Evolutionary conservation across 1,284 basidiomycete genomes (phyloP).

Genomic region (Cerioporus squamosus): DNA sequence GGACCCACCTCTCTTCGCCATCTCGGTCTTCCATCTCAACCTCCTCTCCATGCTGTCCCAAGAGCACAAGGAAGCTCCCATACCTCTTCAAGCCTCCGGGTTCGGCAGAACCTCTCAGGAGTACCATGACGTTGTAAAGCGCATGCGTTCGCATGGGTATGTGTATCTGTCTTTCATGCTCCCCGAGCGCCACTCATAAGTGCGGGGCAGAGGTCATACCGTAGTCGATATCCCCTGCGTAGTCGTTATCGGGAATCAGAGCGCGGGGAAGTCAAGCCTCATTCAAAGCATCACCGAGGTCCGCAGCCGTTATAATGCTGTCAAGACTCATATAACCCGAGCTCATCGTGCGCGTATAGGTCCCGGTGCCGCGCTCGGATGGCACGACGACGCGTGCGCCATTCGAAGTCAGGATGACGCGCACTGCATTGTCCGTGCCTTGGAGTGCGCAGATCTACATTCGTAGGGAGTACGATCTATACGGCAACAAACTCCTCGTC

Average conservation of each 20-base stretch:
- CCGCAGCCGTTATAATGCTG: conserved; percentile 20
- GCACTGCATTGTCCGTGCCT: conserved; percentile 29
- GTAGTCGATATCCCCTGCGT: conserved; percentile 33
- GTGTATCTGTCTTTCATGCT: too few relatives aligned
- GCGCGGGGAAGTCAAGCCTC: conserved; percentile 44
- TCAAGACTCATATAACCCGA: not conserved
- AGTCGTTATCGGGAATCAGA: conserved; percentile 35
- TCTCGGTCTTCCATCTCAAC: too few relatives aligned
- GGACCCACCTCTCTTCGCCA: too few relatives aligned
- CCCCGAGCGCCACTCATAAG: too few relatives aligned
- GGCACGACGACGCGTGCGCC: conserved; percentile 34
- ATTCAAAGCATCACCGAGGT: conserved; percentile 66
- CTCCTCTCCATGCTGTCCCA: too few relatives aligned
- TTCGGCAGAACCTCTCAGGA: too few relatives aligned
- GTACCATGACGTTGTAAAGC: too few relatives aligned
- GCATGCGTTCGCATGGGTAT: too few relatives aligned
- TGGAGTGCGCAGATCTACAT: conserved; percentile 36
- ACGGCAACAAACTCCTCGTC: conserved; percentile 23
- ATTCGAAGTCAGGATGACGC: conserved; percentile 32
- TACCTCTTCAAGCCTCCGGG: too few relatives aligned
- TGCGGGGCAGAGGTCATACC: conserved; percentile 26
- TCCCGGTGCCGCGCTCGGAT: conserved; percentile 21
- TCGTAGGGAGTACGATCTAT: conserved; percentile 31
- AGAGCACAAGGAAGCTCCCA: too few relatives aligned
- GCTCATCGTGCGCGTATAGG: conserved; percentile 19